A percentile compares a stretch with the other conserved stretches of the same genome.
Conservation (phyloP, 352 stramenopile species). For the Blastocystis sp. region DNA sequence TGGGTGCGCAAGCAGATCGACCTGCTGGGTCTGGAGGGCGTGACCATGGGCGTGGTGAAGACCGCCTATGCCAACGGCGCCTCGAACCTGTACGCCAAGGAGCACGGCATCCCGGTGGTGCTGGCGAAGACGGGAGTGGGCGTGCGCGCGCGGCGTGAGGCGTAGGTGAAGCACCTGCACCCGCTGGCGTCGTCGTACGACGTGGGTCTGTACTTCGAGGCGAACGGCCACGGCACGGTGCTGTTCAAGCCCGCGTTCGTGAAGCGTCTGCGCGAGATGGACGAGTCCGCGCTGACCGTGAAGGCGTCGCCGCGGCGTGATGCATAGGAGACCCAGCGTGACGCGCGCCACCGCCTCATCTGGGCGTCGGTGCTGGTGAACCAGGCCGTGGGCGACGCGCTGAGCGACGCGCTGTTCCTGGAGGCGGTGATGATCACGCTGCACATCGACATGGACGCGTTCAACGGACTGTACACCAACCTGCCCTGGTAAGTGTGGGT, state of each 20-base stretch:
- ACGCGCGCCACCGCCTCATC: constrained; percentile 79
- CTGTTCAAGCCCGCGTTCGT: constrained; percentile 84
- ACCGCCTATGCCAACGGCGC: constrained; percentile 98
- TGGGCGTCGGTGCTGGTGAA: constrained; percentile 87
- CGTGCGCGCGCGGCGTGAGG: too few species aligned
- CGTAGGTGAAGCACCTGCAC: constrained; percentile 92
- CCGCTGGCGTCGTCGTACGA: constrained; percentile 89
- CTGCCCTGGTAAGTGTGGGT: constrained; percentile 75
- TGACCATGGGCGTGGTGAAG: constrained; percentile 89
- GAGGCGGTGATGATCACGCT: constrained; percentile 77
- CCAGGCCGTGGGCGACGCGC: constrained; percentile 92
- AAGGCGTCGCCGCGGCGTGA: background rate
- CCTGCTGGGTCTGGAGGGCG: constrained; percentile 72
- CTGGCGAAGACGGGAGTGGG: constrained; percentile 90
- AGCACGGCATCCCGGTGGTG: constrained; percentile 78
- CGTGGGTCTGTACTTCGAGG: constrained; percentile 97
- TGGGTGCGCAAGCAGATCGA: constrained; percentile 87
- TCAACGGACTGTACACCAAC: constrained; percentile 89
- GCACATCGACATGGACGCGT: constrained; percentile 84
- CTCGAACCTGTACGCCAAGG: constrained; percentile 83
- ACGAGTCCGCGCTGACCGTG: constrained; percentile 23
- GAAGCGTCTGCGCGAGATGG: constrained; percentile 1
- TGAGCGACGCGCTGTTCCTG: constrained; percentile 85
- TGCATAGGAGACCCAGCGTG: constrained; percentile 41
- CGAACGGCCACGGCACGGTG: constrained; percentile 97